Base-by-base conservation (phyloP, 257 asterid species). In the Thymus mandschuricus region DNA sequence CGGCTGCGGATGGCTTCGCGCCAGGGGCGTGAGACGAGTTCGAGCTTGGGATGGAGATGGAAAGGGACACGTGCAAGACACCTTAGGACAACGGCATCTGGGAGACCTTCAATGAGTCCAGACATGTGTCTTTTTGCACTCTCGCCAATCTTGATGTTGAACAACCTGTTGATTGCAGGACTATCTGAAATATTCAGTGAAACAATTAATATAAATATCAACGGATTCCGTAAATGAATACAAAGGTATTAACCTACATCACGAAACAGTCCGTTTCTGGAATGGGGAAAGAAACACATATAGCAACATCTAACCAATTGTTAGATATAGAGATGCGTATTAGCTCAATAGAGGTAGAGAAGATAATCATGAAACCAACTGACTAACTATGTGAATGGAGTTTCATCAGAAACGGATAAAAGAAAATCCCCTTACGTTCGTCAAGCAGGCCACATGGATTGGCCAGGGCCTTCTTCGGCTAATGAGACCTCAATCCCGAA, bases 61-160 rank as follows among this genome's bases (percentile, higher is more conserved):
- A 92, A 90, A 7, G 99, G 99, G 46, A 95, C 96, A 63, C 98
- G 85, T 12, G 99, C 96, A 59, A 95, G 96, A 77, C 99, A 95
- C 80, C 96, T 87, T 54, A 95, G 75, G 59, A 88, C 91, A 58
- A 95, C 97, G 52, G 98, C 97, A 73, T 95, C 98, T 0, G 99
- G 99, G 52, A 95, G 98, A 64, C 99, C 99, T 82, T 95, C 99
- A 41, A 95, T 95, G 61, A 95, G 98, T 80, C 79, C 96, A 75
- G 99, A 86, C 98, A 92, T 92, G 15, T 40, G 78, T 59, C 49
- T 51, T 38, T 38, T 35, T 62, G 78, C 70, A 72, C 73, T 70
- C 27, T 83, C 75, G 75, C 62, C 66, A 76, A 72, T 60, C 43
- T 73, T 69, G 10, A 31, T 43, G 49, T 45, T 50, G 45, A 11